Evolutionary conservation across 768 basidiomycete species (phyloP).

Genomic region (Trametes gibbosa): DNA sequence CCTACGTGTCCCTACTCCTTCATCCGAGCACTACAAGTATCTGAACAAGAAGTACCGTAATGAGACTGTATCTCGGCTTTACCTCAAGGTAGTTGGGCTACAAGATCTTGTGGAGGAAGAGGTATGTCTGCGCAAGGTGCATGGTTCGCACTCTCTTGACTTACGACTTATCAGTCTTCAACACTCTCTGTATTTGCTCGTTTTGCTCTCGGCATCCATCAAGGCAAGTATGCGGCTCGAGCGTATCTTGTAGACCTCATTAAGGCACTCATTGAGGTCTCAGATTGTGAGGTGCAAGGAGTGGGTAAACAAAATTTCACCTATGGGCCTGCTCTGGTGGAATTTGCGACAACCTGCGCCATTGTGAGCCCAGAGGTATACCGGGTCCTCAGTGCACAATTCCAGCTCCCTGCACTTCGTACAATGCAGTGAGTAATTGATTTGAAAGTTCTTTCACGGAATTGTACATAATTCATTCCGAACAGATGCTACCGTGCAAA

Average conservation of each 20-base stretch:
- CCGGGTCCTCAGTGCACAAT: slow-evolving; percentile 20
- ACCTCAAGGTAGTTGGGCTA: neutral
- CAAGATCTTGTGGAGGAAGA: neutral
- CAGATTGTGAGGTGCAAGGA: slow-evolving; percentile 29
- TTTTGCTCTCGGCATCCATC: slow-evolving; percentile 14
- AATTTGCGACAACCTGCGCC: slow-evolving; percentile 29
- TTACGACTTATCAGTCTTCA: neutral
- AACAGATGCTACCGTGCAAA: slow-evolving; percentile 2
- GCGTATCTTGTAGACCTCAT: slow-evolving; percentile 31
- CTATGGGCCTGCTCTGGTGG: slow-evolving; percentile 32
- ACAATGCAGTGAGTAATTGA: slow-evolving; percentile 17
- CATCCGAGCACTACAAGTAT: neutral
- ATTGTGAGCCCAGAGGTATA: slow-evolving; percentile 32
- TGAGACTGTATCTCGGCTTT: neutral
- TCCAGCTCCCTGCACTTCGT: slow-evolving; percentile 18
- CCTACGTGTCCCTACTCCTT: neutral
- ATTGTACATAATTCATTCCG: neutral
- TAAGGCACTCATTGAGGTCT: slow-evolving; percentile 27
- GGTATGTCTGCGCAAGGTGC: neutral
- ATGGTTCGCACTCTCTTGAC: neutral
- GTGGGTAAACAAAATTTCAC: slow-evolving; percentile 36
- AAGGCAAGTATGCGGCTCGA: slow-evolving; percentile 28
- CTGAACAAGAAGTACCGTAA: neutral
- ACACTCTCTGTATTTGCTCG: neutral
- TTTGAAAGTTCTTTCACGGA: too few species aligned